Conservation (phyloP, 352 stramenopile genomes). For the Pythium aphanidermatum region DNA sequence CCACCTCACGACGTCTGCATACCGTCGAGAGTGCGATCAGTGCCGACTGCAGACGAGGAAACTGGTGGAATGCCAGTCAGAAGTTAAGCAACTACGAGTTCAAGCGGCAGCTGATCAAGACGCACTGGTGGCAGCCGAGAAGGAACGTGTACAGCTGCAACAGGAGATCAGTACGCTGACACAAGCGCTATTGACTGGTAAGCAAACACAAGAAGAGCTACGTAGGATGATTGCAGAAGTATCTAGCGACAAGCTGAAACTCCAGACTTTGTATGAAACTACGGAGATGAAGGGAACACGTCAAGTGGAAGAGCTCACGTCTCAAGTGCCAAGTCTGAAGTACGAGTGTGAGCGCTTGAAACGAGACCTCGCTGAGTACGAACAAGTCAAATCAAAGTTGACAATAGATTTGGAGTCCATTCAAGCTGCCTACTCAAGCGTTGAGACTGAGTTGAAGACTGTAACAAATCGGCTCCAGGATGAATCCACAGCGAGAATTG, state of each 20-base stretch:
- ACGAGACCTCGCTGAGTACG: not conserved
- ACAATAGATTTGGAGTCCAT: too few species aligned
- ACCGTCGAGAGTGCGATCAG: slow-evolving; percentile 23
- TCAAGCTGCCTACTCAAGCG: too few species aligned
- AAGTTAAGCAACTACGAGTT: slow-evolving; percentile 39
- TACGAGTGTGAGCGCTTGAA: slow-evolving; percentile 9
- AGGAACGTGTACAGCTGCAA: slow-evolving; percentile 31
- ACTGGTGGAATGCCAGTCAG: slow-evolving; percentile 36
- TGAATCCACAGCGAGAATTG: too few species aligned
- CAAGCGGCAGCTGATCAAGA: slow-evolving; percentile 37
- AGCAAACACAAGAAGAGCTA: slow-evolving; percentile 53
- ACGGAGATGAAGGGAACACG: slow-evolving; percentile 27
- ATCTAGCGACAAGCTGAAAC: slow-evolving; percentile 43
- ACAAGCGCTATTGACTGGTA: slow-evolving; percentile 31
- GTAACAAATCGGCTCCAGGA: too few species aligned
- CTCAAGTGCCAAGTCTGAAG: slow-evolving; percentile 28
- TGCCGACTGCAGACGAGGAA: slow-evolving; percentile 29
- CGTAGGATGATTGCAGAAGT: slow-evolving; percentile 36
- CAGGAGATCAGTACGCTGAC: slow-evolving; percentile 41
- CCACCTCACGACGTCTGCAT: not conserved
- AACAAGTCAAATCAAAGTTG: too few species aligned
- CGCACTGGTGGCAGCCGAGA: slow-evolving; percentile 36
- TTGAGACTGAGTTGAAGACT: too few species aligned
- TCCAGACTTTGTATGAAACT: slow-evolving; percentile 34
- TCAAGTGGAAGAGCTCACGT: slow-evolving; percentile 24